Evolutionary conservation across 495 filamentous ascomycete genomes (phyloP), one percentile per base, ranked within the genome.

Genomic region (Patellaria atrata): DNA sequence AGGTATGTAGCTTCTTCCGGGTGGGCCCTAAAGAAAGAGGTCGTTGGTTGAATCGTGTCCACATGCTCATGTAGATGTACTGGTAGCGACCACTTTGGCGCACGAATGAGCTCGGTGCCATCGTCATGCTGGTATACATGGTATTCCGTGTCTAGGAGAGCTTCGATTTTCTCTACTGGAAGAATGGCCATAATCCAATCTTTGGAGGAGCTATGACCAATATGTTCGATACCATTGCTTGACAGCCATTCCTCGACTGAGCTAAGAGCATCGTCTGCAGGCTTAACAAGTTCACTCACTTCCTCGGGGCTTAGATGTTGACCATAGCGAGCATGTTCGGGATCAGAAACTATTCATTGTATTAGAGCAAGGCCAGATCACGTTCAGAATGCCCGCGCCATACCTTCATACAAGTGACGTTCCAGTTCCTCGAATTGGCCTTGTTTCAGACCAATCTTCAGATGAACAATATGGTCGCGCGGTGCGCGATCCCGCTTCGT

Each of bases 21-120:
- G 13, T 30, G 26, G 13, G 54, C 39, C 10, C 50, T 50, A 42
- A 64, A 60, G 49, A 81, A 79, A 4, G 70, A 73, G 23, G 67
- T 79, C 3, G 73, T 78, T n/a, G 74, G 75, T 52, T 79, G 75
- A 27, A 79, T 67, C 4, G 70, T 62, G 32, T 72, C 67, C 38
- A 82, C 65, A 44, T 75, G 70, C 18, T 53, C 52, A 36, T 68
- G 67, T 4, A 60, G 62, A 41, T 68, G 59, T 38, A 50, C 50
- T 17, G 71, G 70, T 6, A 72, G 55, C 29, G 64, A 70, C 56
- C 70, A 75, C 23, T 57, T 45, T 27, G 60, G 48, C 22, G 56
- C 57, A n/a, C 57, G 55, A 22, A 57, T 38, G 19, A 60, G 37
- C 33, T 50, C 21, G 13, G 50, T 40, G 13, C 64, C 60, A 36